Evolutionary conservation across 1,284 basidiomycete genomes (phyloP).

Genomic region (Phylloboletellus chloephorus): DNA sequence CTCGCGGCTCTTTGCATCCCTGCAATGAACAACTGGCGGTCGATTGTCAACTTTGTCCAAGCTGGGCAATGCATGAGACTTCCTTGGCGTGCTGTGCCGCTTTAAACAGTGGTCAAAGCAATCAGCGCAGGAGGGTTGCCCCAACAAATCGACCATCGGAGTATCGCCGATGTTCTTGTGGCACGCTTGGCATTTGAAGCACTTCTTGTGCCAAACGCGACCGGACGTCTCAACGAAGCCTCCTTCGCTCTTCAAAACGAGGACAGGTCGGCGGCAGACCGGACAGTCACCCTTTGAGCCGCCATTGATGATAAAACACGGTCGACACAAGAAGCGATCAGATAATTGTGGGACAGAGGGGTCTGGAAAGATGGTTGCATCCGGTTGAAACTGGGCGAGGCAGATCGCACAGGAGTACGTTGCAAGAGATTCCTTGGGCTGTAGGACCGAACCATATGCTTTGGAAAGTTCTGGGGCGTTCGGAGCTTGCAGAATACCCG

Average conservation of each 20-base stretch:
- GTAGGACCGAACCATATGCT: constrained; percentile 75
- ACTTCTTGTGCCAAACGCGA: constrained; percentile 71
- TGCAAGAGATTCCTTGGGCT: constrained; percentile 65
- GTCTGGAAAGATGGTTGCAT: constrained; percentile 78
- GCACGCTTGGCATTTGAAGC: constrained; percentile 70
- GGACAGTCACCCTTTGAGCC: constrained; percentile 71
- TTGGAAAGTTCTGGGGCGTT: constrained; percentile 64
- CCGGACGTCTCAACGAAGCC: constrained; percentile 65
- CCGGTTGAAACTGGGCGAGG: constrained; percentile 59
- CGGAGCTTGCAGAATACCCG: constrained; percentile 58
- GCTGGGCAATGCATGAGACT: constrained; percentile 28
- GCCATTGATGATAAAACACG: constrained; percentile 64
- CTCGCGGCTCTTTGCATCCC: constrained; percentile 39
- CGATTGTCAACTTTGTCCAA: constrained; percentile 27
- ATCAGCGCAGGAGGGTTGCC: constrained; percentile 66
- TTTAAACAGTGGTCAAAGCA: constrained; percentile 72
- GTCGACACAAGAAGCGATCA: constrained; percentile 61
- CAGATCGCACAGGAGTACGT: constrained; percentile 67
- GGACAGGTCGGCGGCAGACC: constrained; percentile 59
- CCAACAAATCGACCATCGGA: constrained; percentile 77
- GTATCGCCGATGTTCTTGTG: constrained; percentile 62
- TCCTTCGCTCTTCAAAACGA: constrained; percentile 69
- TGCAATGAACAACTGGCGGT: constrained; percentile 39
- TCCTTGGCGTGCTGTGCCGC: constrained; percentile 45
- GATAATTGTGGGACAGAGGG: constrained; percentile 40